phyloP scores from a whole-genome alignment of 352 stramenopile genomes.

The Phytophthora capsici region DNA sequence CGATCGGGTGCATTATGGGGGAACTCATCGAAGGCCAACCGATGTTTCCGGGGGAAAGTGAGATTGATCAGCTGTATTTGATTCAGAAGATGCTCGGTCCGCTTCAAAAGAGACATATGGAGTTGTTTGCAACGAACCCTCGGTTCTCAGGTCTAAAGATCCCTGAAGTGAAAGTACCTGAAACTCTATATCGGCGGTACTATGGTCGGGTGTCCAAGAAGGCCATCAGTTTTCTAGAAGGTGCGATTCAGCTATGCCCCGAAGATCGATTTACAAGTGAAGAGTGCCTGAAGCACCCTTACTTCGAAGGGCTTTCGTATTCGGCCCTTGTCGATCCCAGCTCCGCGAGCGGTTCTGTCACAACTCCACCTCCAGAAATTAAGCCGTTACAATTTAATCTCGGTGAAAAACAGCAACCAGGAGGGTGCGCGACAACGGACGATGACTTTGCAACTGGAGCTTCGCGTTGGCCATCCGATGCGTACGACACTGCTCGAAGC shows the following conservation, averaged over 20 bases:
- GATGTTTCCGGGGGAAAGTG: slow-evolving; percentile 98
- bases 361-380: slow-evolving; percentile 27
- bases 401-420: slow-evolving; percentile 34
- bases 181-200: slow-evolving; percentile 93
- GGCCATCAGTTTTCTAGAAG: slow-evolving; percentile 83
- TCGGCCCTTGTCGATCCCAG: slow-evolving; percentile 15
- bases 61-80: slow-evolving; percentile 99
- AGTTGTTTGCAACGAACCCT: slow-evolving; percentile 92
- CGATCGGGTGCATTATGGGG: slow-evolving; percentile 97
- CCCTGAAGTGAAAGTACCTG: slow-evolving; percentile 89
- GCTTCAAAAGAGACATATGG: slow-evolving; percentile 92
- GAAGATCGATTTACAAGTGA: slow-evolving; percentile 77
- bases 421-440: slow-evolving; percentile 10
- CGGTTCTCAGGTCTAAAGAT: slow-evolving; percentile 94
- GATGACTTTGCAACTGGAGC: slow-evolving; percentile 27
- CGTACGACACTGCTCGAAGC: slow-evolving; percentile 45
- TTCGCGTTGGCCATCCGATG: slow-evolving; percentile 26
- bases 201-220: slow-evolving; percentile 87
- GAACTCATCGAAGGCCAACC: slow-evolving; percentile 97
- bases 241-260: slow-evolving; percentile 77
- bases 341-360: slow-evolving; percentile 5
- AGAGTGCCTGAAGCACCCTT: slow-evolving; percentile 86
- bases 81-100: slow-evolving; percentile 99
- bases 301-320: slow-evolving; percentile 82
- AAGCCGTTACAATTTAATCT: slow-evolving; percentile 40